Conservation (phyloP, 1,284 basidiomycete species). For the Microbotryum lychnidis-dioicae region DNA sequence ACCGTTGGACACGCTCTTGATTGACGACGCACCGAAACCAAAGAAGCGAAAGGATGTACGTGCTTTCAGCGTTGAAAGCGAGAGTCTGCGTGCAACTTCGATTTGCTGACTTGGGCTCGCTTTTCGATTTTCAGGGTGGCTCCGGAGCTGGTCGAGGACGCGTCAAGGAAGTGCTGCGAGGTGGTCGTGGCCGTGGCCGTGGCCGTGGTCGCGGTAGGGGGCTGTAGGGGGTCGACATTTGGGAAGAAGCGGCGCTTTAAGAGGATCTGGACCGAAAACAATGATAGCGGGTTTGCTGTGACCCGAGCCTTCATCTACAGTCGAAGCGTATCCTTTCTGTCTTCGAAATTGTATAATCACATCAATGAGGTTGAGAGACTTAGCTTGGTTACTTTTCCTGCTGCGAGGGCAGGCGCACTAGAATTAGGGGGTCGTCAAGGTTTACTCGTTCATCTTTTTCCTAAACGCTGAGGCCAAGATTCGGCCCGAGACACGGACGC, state of each 20-base stretch:
- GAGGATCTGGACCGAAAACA: neutral
- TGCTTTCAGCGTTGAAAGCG: slow-evolving; percentile 11
- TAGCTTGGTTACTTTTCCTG: no score
- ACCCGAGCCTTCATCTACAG: no score
- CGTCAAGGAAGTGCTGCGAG: slow-evolving; percentile 4
- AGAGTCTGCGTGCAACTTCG: no score
- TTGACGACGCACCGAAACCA: slow-evolving; percentile 95
- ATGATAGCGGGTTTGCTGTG: neutral
- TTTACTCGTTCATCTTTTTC: no score
- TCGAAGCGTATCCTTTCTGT: neutral
- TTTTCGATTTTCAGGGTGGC: neutral
- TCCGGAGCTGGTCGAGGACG: slow-evolving; percentile 4
- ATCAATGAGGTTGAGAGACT: neutral
- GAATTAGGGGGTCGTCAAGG: no score
- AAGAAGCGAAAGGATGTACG: slow-evolving; percentile 72
- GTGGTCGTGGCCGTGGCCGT: slow-evolving; percentile 17
- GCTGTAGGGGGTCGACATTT: neutral
- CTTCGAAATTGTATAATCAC: neutral
- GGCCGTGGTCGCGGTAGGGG: slow-evolving; percentile 14
- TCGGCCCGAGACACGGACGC: no score
- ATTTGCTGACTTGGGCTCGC: no score
- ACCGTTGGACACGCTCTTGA: slow-evolving; percentile 88
- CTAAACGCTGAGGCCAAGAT: no score
- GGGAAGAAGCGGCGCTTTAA: neutral
- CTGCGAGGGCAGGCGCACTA: no score